Evolutionary conservation across 1,284 basidiomycete genomes (phyloP), one percentile per base, ranked within the genome.

Genomic region (Trametes versicolor): DNA sequence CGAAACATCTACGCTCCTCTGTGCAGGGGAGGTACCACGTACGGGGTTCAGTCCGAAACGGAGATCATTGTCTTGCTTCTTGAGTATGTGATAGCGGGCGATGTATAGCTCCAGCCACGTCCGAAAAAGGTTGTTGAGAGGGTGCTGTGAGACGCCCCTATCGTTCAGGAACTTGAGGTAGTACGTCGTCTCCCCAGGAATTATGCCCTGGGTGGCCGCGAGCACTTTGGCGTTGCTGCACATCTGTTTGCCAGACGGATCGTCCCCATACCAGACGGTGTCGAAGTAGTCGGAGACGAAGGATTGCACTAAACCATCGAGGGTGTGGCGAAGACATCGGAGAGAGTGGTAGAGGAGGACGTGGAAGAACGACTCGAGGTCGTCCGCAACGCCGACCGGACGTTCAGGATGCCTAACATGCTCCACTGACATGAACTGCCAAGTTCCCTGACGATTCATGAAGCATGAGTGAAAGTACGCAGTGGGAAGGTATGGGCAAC

Each of bases 281-380:
- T 56, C 41, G 29, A 56, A 56, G 54, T 32, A 56, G 25, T 23
- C 10, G 19, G 8, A 15, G 25, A 56, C 9, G 54, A 56, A 56
- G 2, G 15, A n/a, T 12, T 9, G 1, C 7, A 43, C 15, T 1
- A 29, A 19, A 6, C 15, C 15, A 7, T 23, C 4, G 19, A 37
- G 36, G 23, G 15, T 47, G 9, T 29, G 45, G 27, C 32, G 39
- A 17, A 49, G 48, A 25, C 43, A 49, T 8, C 60, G 45, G 5
- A 62, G 25, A 10, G 45, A 13, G 21, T 50, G 34, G 45, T 58
- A 54, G 34, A 65, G 50, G 19, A 65, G 55, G 0, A 62, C 60
- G 47, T 65, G 60, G 47, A 61, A 62, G 57, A 65, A 62, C 6
- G 60, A 62, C 34, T 65, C 64, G 7, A 65, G 60, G 17, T 61